Percentiles rank a stretch among this genome's conserved stretches.
These are phyloP conservation scores for Chlorella sorokiniana DNA, from an alignment of 139 green algal species.

Conservation along the genomic window DNA sequence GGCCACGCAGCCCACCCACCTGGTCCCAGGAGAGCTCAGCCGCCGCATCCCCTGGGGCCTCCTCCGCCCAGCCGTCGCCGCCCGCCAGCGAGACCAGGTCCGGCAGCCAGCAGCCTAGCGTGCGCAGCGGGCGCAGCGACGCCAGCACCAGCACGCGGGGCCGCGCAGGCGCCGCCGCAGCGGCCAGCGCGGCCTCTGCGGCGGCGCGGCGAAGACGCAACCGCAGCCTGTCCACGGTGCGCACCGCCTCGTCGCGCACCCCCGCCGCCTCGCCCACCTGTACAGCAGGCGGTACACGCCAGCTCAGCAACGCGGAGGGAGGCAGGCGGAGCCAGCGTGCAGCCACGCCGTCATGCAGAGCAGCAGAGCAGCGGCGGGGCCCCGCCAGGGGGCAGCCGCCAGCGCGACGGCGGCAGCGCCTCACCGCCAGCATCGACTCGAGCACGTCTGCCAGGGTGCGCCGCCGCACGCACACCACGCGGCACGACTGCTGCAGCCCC, in stretches of 20 bases:
- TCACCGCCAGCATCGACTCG: slow-evolving; percentile 70
- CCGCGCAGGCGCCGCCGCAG: neutral
- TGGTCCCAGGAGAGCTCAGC: slow-evolving; percentile 51
- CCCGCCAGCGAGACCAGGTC: slow-evolving; percentile 69
- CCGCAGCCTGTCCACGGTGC: slow-evolving; percentile 74
- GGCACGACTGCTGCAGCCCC: slow-evolving; percentile 34
- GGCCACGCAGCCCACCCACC: slow-evolving; percentile 5
- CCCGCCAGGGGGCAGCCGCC: too few relatives aligned
- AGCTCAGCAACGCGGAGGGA: neutral
- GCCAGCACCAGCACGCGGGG: slow-evolving; percentile 75
- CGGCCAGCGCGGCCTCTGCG: slow-evolving; percentile 40
- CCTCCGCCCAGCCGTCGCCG: slow-evolving; percentile 11
- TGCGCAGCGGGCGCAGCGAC: slow-evolving; percentile 48
- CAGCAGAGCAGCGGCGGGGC: too few relatives aligned
- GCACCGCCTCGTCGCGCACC: slow-evolving; percentile 55
- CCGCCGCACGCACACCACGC: slow-evolving; percentile 40
- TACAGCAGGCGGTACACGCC: neutral
- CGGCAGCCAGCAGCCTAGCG: slow-evolving; percentile 57
- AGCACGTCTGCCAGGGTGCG: slow-evolving; percentile 80
- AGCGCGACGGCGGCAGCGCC: neutral
- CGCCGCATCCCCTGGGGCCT: slow-evolving; percentile 55
- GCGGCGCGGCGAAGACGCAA: slow-evolving; percentile 65
- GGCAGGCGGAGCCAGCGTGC: neutral
- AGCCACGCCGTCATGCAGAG: too few relatives aligned
- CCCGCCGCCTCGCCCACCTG: slow-evolving; percentile 74